Percentiles rank a stretch among this genome's conserved stretches.
Conservation (phyloP, 2,329 filamentous ascomycete species). For the Penicillium sp. region DNA sequence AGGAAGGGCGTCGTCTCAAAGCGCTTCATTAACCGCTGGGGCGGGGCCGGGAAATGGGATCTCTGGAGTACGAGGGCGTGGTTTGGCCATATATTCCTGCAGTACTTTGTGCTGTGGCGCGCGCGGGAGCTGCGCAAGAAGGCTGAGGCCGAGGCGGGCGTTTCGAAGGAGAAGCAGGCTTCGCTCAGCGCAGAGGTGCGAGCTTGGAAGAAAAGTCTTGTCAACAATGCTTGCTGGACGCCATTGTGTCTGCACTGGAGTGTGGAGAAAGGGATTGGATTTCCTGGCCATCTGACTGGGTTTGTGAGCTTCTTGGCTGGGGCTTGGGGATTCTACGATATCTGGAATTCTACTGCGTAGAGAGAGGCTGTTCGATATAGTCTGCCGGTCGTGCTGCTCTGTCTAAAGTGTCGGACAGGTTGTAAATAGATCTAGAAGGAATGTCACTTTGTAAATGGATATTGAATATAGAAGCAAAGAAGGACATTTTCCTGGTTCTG, state of each 20-base stretch:
- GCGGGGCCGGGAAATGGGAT: conserved; percentile 65
- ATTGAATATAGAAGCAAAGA: neutral
- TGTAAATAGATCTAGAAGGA: conserved; percentile 3
- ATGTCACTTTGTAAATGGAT: neutral
- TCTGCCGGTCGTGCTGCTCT: conserved; percentile 7
- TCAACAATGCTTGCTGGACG: conserved; percentile 75
- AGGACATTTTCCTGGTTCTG: neutral
- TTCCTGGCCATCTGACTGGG: conserved; percentile 64
- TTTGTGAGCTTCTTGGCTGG: conserved; percentile 60
- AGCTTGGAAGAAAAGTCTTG: conserved; percentile 64
- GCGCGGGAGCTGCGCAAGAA: conserved; percentile 42
- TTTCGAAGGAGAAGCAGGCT: conserved; percentile 38
- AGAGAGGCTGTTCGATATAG: conserved; percentile 9
- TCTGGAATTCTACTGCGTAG: conserved; percentile 50
- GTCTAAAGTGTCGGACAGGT: neutral
- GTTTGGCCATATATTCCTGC: conserved; percentile 76
- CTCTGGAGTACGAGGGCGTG: conserved; percentile 80
- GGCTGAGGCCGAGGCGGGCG: conserved; percentile 29
- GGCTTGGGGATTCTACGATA: conserved; percentile 49
- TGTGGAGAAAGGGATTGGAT: conserved; percentile 64
- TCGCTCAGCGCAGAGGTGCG: conserved; percentile 50
- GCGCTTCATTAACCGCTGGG: conserved; percentile 44
- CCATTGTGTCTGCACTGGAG: conserved; percentile 87
- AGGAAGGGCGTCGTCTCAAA: conserved; percentile 70
- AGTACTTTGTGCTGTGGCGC: conserved; percentile 69